Base-by-base conservation (phyloP, 306 rosid species). In the Vigna hirtella region DNA sequence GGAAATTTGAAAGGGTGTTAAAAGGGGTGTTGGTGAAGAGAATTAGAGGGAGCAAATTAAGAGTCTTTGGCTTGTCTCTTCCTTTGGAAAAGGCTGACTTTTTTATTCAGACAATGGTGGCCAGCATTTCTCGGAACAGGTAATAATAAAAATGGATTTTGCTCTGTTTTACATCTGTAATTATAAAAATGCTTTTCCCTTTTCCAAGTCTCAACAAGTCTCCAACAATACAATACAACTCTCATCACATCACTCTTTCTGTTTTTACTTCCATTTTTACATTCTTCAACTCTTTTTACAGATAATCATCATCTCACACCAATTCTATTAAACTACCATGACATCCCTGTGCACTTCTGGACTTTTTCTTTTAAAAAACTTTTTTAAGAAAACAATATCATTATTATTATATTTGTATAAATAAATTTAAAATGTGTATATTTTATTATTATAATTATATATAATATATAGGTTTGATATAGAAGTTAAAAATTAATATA, bases 91-190 rank as follows among this genome's bases (percentile, higher is more conserved):
- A 1, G 26, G 16, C 45, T 36, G 49, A 50, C 28, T 17, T 22
- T 36, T 34, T 81, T 59, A 4, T 74, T 62, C 11, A 26, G 70
- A 80, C 78, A 80, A 75, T 17, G 89, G 88, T 81, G 10, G 18
- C 34, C 87, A 89, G 87, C 48, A 59, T 30, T 76, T 85, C 17
- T 58, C 79, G 93, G 86, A 70, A 34, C 6, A 1, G 36, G 5
- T 18, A 69, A 74, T 74, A 26, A 63, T 74, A 26, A 63, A 78
- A 42, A 74, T 47, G 66, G 57, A 74, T 18, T 77, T 79, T 75
- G 73, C 15, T 74, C n/a, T 57, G 30, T 75, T 70, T 61, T 5
- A 49, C 11, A 6, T 64, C 7, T 61, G 12, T 26, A 2, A 1
- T 26, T 26, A 26, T 26, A 22, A 62, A 32, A 47, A 62, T 32